Base-by-base conservation (phyloP, 495 filamentous ascomycete genomes). In the Aspergillus sparsus region DNA sequence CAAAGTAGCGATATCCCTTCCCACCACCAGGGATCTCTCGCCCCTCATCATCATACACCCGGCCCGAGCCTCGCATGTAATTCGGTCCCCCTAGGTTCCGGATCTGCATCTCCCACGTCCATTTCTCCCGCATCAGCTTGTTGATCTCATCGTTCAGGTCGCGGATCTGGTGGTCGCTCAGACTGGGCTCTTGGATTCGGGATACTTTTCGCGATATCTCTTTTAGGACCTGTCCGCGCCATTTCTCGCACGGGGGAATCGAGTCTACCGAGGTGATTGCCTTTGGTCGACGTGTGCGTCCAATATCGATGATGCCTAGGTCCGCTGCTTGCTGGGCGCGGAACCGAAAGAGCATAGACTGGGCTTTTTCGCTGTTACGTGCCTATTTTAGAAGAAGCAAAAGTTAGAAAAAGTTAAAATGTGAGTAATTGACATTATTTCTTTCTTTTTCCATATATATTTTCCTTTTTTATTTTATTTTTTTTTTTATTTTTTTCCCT, bases 291-390 rank as follows among this genome's bases (percentile, higher is more conserved):
- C 92, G 87, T 7, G 92, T 88, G 41, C 93, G 89, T n/a, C 89
- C 89, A 7, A 89, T 87, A 76, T 97, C 92, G 77, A 98, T 90
- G 66, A 98, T 97, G 68, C 94, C 94, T 37, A 97, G 81, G 72
- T 96, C 93, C 57, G 93, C 92, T 55, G 95, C 95, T 81, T 98
- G 94, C 67, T 92, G 88, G 69, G 96, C 94, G 73, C 95, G 91
- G 83, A 98, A 98, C 81, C 94, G 94, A 80, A 96, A 98, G 75
- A 98, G 95, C 94, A 98, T 98, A 21, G 93, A 97, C 76, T 98
- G 94, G 60, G 94, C 94, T 79, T 98, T 98, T 83, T 97, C 93
- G 33, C 89, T 91, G 74, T 98, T 98, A 60, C 86, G 86, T 55
- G 86, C 86, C 86, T 88, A 39, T 18, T 47, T 47, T 5, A 18